Evolutionary conservation across 2,329 filamentous ascomycete species (phyloP).

Genomic region (Hysterium pulicare): DNA sequence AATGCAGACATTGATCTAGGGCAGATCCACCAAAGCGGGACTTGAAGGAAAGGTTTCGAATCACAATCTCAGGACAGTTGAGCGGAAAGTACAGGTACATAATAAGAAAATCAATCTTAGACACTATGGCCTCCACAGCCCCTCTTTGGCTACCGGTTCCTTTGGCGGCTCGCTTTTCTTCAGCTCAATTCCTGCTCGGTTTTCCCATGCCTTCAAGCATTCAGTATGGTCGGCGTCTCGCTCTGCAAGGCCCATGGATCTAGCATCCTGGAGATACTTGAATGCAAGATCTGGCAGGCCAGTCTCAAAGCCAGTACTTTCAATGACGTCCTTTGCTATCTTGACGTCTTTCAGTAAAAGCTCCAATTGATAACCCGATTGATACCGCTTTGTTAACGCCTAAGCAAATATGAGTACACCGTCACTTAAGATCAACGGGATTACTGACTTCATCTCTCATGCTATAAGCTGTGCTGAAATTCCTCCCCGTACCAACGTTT

Average conservation of each 20-base stretch:
- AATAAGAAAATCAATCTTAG: too few species aligned
- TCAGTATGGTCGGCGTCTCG: slow-evolving; percentile 33
- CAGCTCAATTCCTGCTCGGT: slow-evolving; percentile 30
- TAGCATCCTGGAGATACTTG: slow-evolving; percentile 26
- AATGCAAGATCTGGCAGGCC: slow-evolving; percentile 26
- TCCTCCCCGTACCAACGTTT: slow-evolving; percentile 40
- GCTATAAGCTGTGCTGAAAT: slow-evolving; percentile 34
- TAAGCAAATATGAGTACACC: neutral
- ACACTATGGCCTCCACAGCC: neutral
- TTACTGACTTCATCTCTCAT: slow-evolving; percentile 20
- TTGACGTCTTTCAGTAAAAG: slow-evolving; percentile 35
- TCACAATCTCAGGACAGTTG: too few species aligned
- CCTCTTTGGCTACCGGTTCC: neutral
- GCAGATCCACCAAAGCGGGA: too few species aligned
- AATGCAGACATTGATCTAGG: too few species aligned
- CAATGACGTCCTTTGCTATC: slow-evolving; percentile 36
- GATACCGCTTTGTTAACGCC: slow-evolving; percentile 14
- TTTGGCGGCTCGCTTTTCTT: slow-evolving; percentile 17
- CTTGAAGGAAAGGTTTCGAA: too few species aligned
- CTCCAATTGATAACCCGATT: slow-evolving; percentile 33
- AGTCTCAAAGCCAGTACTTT: slow-evolving; percentile 28
- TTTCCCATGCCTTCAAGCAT: slow-evolving; percentile 34
- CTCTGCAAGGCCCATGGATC: slow-evolving; percentile 25
- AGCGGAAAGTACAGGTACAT: too few species aligned
- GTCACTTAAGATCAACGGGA: neutral